These are phyloP conservation scores for Paspalum notatum DNA, from an alignment of 176 grass and related monocot species.

Conservation along the genomic window DNA sequence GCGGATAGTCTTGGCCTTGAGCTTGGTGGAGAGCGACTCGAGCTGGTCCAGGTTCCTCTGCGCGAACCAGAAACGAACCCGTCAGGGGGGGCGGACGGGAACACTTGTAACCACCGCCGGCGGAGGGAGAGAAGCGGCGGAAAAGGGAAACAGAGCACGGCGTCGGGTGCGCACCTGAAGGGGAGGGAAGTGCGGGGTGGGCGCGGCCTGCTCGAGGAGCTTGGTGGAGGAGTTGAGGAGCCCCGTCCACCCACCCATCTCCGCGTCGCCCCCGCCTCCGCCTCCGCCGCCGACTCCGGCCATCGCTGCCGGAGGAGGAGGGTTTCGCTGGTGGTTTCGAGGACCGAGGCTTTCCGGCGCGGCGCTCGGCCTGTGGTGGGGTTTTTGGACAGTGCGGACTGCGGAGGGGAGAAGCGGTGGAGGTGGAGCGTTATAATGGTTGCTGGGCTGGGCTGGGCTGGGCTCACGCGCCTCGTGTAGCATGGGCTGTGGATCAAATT, in stretches of 20 bases:
- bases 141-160: background rate
- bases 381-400: conserved; percentile 32
- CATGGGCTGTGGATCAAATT: background rate
- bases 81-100: conserved; percentile 1
- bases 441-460: conserved; percentile 38
- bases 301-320: conserved; percentile 51
- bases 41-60: conserved; percentile 96
- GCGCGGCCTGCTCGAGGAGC: conserved; percentile 80
- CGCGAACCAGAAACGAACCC: conserved; percentile 20
- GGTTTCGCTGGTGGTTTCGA: conserved; percentile 18
- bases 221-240: conserved; percentile 90
- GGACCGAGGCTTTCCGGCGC: conserved; percentile 28
- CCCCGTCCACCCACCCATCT: conserved; percentile 83
- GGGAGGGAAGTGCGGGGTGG: conserved; percentile 77
- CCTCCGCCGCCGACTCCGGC: conserved; percentile 40
- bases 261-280: conserved; percentile 55
- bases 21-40: conserved; percentile 93
- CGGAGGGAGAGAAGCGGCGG: background rate
- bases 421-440: conserved; percentile 25
- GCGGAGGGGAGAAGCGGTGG: background rate
- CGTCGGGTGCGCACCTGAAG: conserved; percentile 60
- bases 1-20: conserved; percentile 94
- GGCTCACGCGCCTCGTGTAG: background rate
- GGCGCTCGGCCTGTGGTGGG: conserved; percentile 38
- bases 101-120: background rate